These are phyloP conservation scores for Edaphochlamys debaryana DNA, from an alignment of 139 green algal species.

Conservation along the genomic window DNA sequence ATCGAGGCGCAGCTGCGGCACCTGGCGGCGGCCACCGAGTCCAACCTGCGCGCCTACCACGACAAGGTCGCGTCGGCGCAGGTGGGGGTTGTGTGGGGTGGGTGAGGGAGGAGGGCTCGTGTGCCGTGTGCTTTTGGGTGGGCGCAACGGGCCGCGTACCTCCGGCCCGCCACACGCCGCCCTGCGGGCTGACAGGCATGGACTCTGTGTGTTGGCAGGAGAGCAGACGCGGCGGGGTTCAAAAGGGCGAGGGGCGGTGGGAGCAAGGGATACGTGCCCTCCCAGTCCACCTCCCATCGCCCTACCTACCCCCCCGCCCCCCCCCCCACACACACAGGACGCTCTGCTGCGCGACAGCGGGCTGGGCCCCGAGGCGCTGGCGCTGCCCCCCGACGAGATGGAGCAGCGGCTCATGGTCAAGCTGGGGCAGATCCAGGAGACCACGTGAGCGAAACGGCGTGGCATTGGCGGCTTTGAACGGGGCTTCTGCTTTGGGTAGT, in stretches of 20 bases:
- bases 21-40: slow-evolving; percentile 31
- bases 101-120: neutral
- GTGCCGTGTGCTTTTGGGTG: neutral
- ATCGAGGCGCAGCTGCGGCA: slow-evolving; percentile 37
- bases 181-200: too few relatives aligned
- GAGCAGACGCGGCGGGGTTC: too few relatives aligned
- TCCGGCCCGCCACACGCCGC: too few relatives aligned
- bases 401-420: slow-evolving; percentile 25
- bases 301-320: too few relatives aligned
- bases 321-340: too few relatives aligned
- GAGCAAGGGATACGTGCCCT: too few relatives aligned
- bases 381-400: neutral
- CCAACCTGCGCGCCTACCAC: slow-evolving; percentile 25
- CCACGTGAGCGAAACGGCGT: neutral
- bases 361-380: neutral
- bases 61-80: slow-evolving; percentile 16
- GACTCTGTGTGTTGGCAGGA: too few relatives aligned
- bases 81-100: neutral
- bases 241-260: too few relatives aligned
- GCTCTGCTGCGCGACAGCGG: slow-evolving; percentile 22
- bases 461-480: too few relatives aligned
- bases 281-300: too few relatives aligned
- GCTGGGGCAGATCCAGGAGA: slow-evolving; percentile 34
- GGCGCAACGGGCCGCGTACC: too few relatives aligned
- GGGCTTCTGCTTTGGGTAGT: too few relatives aligned